phyloP scores from a whole-genome alignment of 2,329 filamentous ascomycete species.

The Ustulina deusta region DNA sequence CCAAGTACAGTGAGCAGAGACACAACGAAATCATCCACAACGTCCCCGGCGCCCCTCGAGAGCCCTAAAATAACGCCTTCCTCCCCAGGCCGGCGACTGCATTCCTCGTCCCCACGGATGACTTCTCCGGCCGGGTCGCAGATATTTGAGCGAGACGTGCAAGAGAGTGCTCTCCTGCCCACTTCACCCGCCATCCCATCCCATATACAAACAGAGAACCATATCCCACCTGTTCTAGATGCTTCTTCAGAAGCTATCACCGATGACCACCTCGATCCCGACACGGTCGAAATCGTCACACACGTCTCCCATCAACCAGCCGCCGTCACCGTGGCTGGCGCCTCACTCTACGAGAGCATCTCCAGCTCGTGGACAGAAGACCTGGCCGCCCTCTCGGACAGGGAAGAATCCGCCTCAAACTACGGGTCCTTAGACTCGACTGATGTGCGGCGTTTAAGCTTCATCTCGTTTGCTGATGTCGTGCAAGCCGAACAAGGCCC shows the following conservation, averaged over 20 bases:
- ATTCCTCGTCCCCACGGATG: conserved; percentile 77
- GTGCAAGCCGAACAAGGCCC: conserved; percentile 85
- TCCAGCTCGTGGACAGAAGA: conserved; percentile 69
- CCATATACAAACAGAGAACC: conserved; percentile 93
- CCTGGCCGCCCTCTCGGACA: conserved; percentile 65
- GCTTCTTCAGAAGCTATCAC: conserved; percentile 94
- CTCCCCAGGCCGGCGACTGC: conserved; percentile 74
- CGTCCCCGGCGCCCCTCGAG: conserved; percentile 59
- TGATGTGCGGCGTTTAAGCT: conserved; percentile 86
- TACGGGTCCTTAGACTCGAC: conserved; percentile 82
- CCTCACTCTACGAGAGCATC: conserved; percentile 56
- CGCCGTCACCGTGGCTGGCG: conserved; percentile 71
- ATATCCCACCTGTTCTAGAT: conserved; percentile 91
- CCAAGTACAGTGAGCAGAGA: conserved; percentile 48
- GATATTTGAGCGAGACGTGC: conserved; percentile 96
- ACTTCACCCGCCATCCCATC: conserved; percentile 88
- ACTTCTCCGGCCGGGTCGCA: conserved; percentile 81
- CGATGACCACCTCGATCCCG: conserved; percentile 83
- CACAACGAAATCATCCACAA: conserved; percentile 56
- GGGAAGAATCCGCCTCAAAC: conserved; percentile 75
- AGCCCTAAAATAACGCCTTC: conserved; percentile 63
- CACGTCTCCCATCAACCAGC: conserved; percentile 87
- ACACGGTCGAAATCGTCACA: conserved; percentile 92
- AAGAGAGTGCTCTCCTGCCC: conserved; percentile 79
- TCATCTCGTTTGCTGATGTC: conserved; percentile 97